Evolutionary conservation across 257 asterid genomes (phyloP), one percentile per base, ranked within the genome.

Genomic region (Nicotiana otophora): DNA sequence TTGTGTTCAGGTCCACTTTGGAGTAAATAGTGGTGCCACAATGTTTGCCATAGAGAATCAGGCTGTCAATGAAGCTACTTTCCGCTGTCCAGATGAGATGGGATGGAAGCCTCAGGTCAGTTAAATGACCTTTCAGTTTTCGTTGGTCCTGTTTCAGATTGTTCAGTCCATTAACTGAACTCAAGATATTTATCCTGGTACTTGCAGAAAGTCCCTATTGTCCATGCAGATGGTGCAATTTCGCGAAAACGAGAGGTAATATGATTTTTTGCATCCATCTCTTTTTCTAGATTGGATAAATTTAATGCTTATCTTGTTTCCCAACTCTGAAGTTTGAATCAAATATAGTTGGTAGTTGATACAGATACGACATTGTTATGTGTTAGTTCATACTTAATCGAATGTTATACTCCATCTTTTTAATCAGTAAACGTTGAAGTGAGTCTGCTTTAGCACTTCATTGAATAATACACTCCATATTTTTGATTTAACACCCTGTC

Each of bases 21-120:
- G 99, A 88, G 99, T 94, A 64, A 96, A 96, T 86, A 96, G 98
- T 86, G 98, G 97, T 81, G 98, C 99, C 65, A 88, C 96, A 84
- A 92, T 89, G 92, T 96, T 96, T 91, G 97, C 97, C 67, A 83
- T 96, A 83, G 99, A 96, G 94, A 87, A 86, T 70, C 97, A 92
- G 84, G 99, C 98, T 28, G 90, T 91, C 85, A 96, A 96, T 85
- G 99, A 96, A 91, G 99, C 99, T 81, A 96, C 98, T 7, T 96
- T 96, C 81, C 97, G 99, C 65, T 96, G 99, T 87, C 97, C 99
- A 10, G 99, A 96, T 86, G 98, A 96, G 88, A 88, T 96, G 98
- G 99, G 99, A 81, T 96, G 99, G 99, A 96, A 96, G 89, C 99
- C 99, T 83, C 97, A 96, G 93, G 99, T 96, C 48, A 34, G 86